Percentiles rank a stretch among this genome's conserved stretches.
These are phyloP conservation scores for Tylopilus sp. DNA, from an alignment of 768 basidiomycete genomes.

Conservation along the genomic window DNA sequence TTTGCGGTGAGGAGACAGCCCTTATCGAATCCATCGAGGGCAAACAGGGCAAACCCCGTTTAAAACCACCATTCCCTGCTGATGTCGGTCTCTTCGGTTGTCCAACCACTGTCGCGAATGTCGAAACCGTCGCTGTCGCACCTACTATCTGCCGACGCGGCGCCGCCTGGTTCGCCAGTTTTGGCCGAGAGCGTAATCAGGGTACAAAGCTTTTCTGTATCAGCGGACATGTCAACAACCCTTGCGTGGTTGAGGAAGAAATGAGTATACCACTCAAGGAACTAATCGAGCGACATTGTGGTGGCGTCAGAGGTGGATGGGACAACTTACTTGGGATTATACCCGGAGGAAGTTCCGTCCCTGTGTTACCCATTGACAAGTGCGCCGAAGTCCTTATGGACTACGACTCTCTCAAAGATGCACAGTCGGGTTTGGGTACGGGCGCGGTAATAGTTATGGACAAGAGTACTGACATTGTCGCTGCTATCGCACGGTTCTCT, in stretches of 20 bases:
- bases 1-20: slow-evolving; percentile 98
- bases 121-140: slow-evolving; percentile 97
- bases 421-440: slow-evolving; percentile 94
- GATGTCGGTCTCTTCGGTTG: slow-evolving; percentile 98
- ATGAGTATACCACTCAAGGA: slow-evolving; percentile 97
- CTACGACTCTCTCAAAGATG: slow-evolving; percentile 95
- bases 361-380: slow-evolving; percentile 78
- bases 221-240: slow-evolving; percentile 97
- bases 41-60: slow-evolving; percentile 95
- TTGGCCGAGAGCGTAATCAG: slow-evolving; percentile 89
- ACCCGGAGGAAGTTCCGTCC: slow-evolving; percentile 93
- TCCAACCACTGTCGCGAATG: slow-evolving; percentile 96
- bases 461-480: slow-evolving; percentile 92
- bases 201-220: slow-evolving; percentile 98
- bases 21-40: slow-evolving; percentile 96
- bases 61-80: slow-evolving; percentile 99
- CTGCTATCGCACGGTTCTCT: slow-evolving; percentile 91
- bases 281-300: slow-evolving; percentile 94
- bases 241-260: slow-evolving; percentile 97
- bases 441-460: slow-evolving; percentile 99
- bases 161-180: slow-evolving; percentile 84
- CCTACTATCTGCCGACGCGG: slow-evolving; percentile 95
- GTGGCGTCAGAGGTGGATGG: slow-evolving; percentile 94
- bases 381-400: slow-evolving; percentile 96
- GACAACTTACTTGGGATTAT: slow-evolving; percentile 96